Evolutionary conservation across 768 basidiomycete species (phyloP).

Genomic region (Mycena leptocephala): DNA sequence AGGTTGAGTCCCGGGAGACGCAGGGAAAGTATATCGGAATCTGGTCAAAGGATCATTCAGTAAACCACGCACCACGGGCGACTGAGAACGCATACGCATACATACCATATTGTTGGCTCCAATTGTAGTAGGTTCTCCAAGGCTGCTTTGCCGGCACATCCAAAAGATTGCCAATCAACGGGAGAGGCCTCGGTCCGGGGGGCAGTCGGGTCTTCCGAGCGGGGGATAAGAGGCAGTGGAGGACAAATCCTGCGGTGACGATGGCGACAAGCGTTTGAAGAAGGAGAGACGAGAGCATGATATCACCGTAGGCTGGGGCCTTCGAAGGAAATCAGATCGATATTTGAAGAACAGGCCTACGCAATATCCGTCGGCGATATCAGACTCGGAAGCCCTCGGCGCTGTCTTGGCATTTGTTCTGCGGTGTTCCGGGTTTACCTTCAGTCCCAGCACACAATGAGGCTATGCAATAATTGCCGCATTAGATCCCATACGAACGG

Average conservation of each 20-base stretch:
- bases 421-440: neutral
- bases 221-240: neutral
- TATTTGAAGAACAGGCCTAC: neutral
- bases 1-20: neutral
- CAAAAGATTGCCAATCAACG: neutral
- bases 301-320: neutral
- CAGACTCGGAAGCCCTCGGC: neutral
- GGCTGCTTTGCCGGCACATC: neutral
- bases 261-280: neutral
- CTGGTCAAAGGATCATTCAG: neutral
- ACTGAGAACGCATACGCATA: neutral
- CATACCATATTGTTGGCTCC: neutral
- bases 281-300: neutral
- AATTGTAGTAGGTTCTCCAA: neutral
- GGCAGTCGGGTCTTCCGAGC: neutral
- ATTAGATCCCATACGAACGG: neutral
- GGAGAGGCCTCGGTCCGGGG: neutral
- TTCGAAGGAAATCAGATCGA: neutral
- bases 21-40: neutral
- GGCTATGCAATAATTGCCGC: neutral
- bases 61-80: too few relatives aligned
- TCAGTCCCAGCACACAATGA: neutral
- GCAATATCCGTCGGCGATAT: neutral
- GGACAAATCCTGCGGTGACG: neutral
- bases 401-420: neutral